Conservation (phyloP, 306 rosid genomes). For the Cicer cuneatum region DNA sequence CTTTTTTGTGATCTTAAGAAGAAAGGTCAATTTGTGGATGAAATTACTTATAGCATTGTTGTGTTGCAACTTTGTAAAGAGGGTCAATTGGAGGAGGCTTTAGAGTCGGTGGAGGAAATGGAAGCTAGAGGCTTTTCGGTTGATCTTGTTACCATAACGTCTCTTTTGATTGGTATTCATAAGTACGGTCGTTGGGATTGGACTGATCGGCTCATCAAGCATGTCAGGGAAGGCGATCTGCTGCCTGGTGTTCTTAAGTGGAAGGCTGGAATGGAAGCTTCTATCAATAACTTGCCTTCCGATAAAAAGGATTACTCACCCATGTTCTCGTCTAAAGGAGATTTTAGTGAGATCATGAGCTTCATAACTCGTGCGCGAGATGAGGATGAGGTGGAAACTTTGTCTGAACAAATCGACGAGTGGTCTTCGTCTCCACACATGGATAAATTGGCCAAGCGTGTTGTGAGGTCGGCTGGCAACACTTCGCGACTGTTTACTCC, state of each 20-base stretch:
- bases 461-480: conserved; percentile 46
- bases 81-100: conserved; percentile 75
- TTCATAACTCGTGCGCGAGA: conserved; percentile 51
- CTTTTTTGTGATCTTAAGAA: conserved; percentile 84
- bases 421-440: conserved; percentile 88
- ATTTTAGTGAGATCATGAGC: conserved; percentile 61
- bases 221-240: conserved; percentile 73
- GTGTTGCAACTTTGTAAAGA: conserved; percentile 79
- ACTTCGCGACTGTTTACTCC: conserved; percentile 55
- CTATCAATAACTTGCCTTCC: conserved; percentile 60
- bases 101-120: conserved; percentile 85
- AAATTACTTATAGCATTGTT: conserved; percentile 79
- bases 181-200: conserved; percentile 76
- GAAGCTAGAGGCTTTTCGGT: conserved; percentile 81
- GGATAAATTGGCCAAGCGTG: conserved; percentile 72
- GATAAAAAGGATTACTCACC: conserved; percentile 67
- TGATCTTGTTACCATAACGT: conserved; percentile 77
- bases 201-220: conserved; percentile 86
- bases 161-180: conserved; percentile 73
- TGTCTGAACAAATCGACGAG: conserved; percentile 46
- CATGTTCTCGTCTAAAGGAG: conserved; percentile 70
- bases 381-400: conserved; percentile 36
- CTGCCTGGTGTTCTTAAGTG: conserved; percentile 74
- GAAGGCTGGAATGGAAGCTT: conserved; percentile 81
- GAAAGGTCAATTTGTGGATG: conserved; percentile 86